These are phyloP conservation scores for Lenzites betulinus DNA, from an alignment of 768 basidiomycete species.

Conservation along the genomic window DNA sequence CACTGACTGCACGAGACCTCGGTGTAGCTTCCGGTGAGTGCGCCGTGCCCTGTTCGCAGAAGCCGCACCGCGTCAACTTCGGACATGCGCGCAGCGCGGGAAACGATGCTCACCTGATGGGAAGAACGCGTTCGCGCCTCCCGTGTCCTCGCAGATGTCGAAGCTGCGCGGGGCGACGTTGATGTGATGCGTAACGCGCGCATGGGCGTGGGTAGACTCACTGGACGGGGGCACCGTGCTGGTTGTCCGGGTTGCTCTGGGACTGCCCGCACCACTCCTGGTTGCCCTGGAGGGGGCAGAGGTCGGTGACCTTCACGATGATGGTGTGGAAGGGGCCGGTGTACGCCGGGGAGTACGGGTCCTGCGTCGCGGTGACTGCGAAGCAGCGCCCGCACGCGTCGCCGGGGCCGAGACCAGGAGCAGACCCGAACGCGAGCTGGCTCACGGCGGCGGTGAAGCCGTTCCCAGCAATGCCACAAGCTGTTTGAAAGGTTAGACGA, in stretches of 20 bases:
- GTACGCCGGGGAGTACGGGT: constrained; percentile 54
- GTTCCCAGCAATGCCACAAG: constrained; percentile 51
- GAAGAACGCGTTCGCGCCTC: constrained; percentile 55
- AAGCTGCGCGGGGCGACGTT: constrained; percentile 44
- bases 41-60: constrained; percentile 42
- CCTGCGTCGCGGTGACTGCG: constrained; percentile 47
- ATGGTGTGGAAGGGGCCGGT: constrained; percentile 52
- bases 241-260: constrained; percentile 42
- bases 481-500: constrained; percentile 33
- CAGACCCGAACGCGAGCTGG: constrained; percentile 56
- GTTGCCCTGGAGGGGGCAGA: constrained; percentile 51
- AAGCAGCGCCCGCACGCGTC: constrained; percentile 69
- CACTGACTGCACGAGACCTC: constrained; percentile 61
- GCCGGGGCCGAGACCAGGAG: constrained; percentile 51
- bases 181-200: too few species aligned
- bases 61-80: background rate
- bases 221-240: constrained; percentile 51
- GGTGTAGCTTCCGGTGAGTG: constrained; percentile 51
- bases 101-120: constrained; percentile 38
- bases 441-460: constrained; percentile 61
- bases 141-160: constrained; percentile 62
- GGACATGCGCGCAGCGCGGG: background rate
- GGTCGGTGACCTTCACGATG: constrained; percentile 51
- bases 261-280: constrained; percentile 59
- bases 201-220: constrained; percentile 32